These are phyloP conservation scores for Aspergillus nomiae DNA, from an alignment of 2,329 filamentous ascomycete genomes.

Conservation along the genomic window DNA sequence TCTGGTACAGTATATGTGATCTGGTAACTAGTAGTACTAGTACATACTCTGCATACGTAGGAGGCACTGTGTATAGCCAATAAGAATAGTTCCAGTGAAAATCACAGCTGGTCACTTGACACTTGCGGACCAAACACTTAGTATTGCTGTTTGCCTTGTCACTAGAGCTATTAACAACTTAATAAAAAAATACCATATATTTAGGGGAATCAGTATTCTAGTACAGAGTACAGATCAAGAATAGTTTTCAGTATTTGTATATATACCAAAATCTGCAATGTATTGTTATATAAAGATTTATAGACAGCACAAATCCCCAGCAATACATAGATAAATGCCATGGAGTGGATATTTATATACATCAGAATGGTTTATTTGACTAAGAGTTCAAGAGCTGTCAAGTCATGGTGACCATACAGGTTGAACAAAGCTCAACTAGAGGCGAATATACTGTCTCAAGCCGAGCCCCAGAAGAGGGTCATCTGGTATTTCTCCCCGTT, in stretches of 20 bases:
- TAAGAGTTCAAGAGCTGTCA: background rate
- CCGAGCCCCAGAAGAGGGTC: constrained; percentile 17
- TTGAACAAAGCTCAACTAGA: background rate
- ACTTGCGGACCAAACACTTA: constrained; percentile 20
- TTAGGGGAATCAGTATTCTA: background rate
- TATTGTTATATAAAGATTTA: background rate
- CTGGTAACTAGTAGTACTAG: constrained; percentile 9
- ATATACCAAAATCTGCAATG: background rate
- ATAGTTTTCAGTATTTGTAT: background rate
- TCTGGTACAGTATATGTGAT: background rate
- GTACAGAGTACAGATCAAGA: background rate
- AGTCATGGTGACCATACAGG: background rate
- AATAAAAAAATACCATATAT: background rate
- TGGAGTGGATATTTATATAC: background rate
- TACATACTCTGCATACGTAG: constrained; percentile 6
- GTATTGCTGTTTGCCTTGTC: constrained; percentile 16
- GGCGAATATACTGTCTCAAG: background rate
- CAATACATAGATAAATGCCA: background rate
- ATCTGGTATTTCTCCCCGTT: constrained; percentile 15
- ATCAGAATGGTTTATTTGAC: background rate
- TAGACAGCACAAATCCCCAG: background rate
- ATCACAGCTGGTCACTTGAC: constrained; percentile 44
- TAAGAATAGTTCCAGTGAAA: constrained; percentile 34
- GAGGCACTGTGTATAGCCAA: constrained; percentile 24
- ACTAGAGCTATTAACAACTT: constrained; percentile 4